These are phyloP conservation scores for Eutrema salsugineum DNA, from an alignment of 441 rosid species.

Conservation along the genomic window DNA sequence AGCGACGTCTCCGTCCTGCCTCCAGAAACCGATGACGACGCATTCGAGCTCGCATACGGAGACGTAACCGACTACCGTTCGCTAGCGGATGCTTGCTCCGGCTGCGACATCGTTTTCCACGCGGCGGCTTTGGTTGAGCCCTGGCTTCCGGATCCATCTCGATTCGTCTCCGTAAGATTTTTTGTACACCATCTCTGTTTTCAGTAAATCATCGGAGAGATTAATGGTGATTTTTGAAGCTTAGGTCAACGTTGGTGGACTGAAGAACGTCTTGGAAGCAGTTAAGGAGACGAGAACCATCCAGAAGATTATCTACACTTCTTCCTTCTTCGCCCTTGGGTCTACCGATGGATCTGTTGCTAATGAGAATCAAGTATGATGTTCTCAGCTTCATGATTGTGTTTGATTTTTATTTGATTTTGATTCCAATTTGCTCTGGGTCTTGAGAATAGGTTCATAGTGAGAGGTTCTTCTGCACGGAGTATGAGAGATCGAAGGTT, in stretches of 20 bases:
- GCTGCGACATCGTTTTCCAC: constrained; percentile 76
- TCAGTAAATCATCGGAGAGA: not conserved
- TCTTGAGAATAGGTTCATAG: constrained; percentile 48
- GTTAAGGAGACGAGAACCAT: constrained; percentile 50
- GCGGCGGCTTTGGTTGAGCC: constrained; percentile 86
- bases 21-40: not conserved
- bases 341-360: constrained; percentile 78
- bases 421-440: not conserved
- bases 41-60: constrained; percentile 64
- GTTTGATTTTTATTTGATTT: not conserved
- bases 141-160: constrained; percentile 85
- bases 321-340: constrained; percentile 89
- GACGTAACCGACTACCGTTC: constrained; percentile 73
- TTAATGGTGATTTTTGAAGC: not conserved
- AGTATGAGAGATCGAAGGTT: constrained; percentile 82
- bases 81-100: constrained; percentile 58
- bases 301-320: constrained; percentile 72
- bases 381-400: not conserved
- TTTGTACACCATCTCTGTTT: not conserved
- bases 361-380: constrained; percentile 62
- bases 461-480: constrained; percentile 73
- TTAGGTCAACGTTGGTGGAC: constrained; percentile 83
- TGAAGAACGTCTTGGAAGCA: constrained; percentile 69
- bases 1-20: constrained; percentile 72
- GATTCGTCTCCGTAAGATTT: constrained; percentile 54